A percentile compares a stretch with the other conserved stretches of the same genome.
These are phyloP conservation scores for Gyromitra esculenta DNA, from an alignment of 2,329 filamentous ascomycete species.

Conservation along the genomic window DNA sequence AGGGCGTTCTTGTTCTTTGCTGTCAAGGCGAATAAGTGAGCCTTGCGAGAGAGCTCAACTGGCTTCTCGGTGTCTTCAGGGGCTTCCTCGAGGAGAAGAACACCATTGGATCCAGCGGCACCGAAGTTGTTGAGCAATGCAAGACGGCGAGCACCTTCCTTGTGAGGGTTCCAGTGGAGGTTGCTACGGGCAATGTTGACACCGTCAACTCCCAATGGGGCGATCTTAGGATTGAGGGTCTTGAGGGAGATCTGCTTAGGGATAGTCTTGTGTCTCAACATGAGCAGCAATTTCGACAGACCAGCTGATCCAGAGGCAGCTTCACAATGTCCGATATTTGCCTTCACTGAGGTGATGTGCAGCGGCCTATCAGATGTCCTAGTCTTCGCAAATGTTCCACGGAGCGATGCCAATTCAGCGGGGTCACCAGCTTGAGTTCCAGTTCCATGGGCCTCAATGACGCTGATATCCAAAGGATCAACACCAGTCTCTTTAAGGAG, in stretches of 20 bases:
- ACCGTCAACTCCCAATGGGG: slow-evolving; percentile 67
- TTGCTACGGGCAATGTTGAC: slow-evolving; percentile 69
- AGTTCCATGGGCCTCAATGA: slow-evolving; percentile 90
- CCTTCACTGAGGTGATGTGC: slow-evolving; percentile 71
- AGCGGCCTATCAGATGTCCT: slow-evolving; percentile 65
- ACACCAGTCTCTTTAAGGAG: slow-evolving; percentile 78
- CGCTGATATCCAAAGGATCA: slow-evolving; percentile 79
- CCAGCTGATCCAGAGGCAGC: slow-evolving; percentile 67
- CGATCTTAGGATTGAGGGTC: slow-evolving; percentile 70
- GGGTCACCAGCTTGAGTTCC: slow-evolving; percentile 86
- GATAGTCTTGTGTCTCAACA: slow-evolving; percentile 71
- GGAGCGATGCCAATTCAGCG: slow-evolving; percentile 82
- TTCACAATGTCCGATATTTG: slow-evolving; percentile 72
- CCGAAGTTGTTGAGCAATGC: slow-evolving; percentile 74
- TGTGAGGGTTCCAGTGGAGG: slow-evolving; percentile 60
- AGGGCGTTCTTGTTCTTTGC: slow-evolving; percentile 65
- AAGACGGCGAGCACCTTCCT: slow-evolving; percentile 59
- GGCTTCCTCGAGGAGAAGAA: slow-evolving; percentile 72
- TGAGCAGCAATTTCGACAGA: slow-evolving; percentile 72
- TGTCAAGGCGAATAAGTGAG: slow-evolving; percentile 38
- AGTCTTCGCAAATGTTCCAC: slow-evolving; percentile 68
- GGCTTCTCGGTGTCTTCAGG: slow-evolving; percentile 61
- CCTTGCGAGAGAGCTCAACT: slow-evolving; percentile 66
- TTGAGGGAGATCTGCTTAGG: slow-evolving; percentile 76
- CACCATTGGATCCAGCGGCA: slow-evolving; percentile 77